Evolutionary conservation across 2,329 filamentous ascomycete genomes (phyloP).

Genomic region (Triangularia verruculosa): DNA sequence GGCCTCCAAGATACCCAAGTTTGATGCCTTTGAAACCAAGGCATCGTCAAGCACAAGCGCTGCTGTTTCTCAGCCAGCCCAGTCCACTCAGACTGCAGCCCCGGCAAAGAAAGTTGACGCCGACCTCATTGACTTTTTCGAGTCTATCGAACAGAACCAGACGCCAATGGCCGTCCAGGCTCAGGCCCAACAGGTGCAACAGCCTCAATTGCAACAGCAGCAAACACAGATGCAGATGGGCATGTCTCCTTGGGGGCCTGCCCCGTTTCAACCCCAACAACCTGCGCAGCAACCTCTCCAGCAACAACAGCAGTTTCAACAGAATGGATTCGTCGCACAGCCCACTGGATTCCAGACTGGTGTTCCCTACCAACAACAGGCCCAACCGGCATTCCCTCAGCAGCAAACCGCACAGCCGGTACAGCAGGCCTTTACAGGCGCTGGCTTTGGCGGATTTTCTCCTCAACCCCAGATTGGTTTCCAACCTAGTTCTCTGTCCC

Average conservation of each 20-base stretch:
- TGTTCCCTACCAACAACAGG: slow-evolving; percentile 40
- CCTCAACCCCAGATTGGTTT: slow-evolving; percentile 64
- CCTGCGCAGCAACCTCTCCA: slow-evolving; percentile 34
- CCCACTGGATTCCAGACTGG: slow-evolving; percentile 40
- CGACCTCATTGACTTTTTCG: slow-evolving; percentile 92
- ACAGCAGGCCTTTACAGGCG: slow-evolving; percentile 59
- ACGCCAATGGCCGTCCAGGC: slow-evolving; percentile 59
- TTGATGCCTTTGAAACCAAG: slow-evolving; percentile 37
- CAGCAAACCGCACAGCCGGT: slow-evolving; percentile 42
- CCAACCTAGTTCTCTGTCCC: slow-evolving; percentile 49
- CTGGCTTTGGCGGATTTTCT: slow-evolving; percentile 80
- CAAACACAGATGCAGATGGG: slow-evolving; percentile 35
- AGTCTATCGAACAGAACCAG: slow-evolving; percentile 86
- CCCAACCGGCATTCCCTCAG: slow-evolving; percentile 32
- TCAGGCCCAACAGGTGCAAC: slow-evolving; percentile 37
- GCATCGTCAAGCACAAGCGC: slow-evolving; percentile 34
- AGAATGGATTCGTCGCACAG: slow-evolving; percentile 42
- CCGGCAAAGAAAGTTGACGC: slow-evolving; percentile 63
- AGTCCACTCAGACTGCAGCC: slow-evolving; percentile 30
- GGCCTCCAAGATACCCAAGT: slow-evolving; percentile 27
- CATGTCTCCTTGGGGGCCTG: slow-evolving; percentile 38
- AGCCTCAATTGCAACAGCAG: slow-evolving; percentile 31
- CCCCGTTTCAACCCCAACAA: slow-evolving; percentile 35
- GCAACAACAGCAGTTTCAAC: slow-evolving; percentile 42
- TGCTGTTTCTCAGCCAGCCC: slow-evolving; percentile 34